phyloP scores from a whole-genome alignment of 352 stramenopile genomes.

The Globisporangium solare region DNA sequence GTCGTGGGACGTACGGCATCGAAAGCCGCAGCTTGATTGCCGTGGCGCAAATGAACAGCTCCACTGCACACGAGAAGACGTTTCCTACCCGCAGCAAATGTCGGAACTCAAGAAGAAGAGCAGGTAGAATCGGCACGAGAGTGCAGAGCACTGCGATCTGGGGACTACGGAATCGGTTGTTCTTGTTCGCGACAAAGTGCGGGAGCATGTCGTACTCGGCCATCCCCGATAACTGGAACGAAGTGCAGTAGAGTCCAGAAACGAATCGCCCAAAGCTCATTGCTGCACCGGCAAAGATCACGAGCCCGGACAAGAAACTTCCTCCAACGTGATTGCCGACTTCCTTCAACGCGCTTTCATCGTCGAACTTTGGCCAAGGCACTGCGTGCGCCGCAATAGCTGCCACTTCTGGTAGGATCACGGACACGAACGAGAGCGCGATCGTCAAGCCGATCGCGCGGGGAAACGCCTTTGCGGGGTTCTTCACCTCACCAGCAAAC shows the following conservation, averaged over 20 bases:
- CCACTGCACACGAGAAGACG: conserved; percentile 57
- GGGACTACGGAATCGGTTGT: conserved; percentile 15
- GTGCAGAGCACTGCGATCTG: conserved; percentile 12
- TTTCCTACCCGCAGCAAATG: conserved; percentile 64
- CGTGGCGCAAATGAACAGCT: conserved; percentile 74
- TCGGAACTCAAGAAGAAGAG: conserved; percentile 25
- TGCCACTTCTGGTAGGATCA: conserved; percentile 78
- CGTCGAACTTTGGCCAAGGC: neutral
- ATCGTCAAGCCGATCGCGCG: conserved; percentile 68
- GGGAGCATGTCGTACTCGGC: conserved; percentile 73
- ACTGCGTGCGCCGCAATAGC: conserved; percentile 31
- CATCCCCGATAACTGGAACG: conserved; percentile 61
- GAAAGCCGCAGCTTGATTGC: conserved; percentile 73
- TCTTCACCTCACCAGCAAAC: conserved; percentile 82
- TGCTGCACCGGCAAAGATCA: neutral
- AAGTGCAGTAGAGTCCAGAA: conserved; percentile 75
- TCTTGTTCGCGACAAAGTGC: conserved; percentile 52
- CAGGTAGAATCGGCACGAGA: conserved; percentile 6
- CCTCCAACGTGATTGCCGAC: conserved; percentile 5
- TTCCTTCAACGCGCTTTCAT: neutral
- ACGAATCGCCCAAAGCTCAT: conserved; percentile 75
- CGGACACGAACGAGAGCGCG: conserved; percentile 50
- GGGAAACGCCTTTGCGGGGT: conserved; percentile 66
- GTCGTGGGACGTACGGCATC: conserved; percentile 34
- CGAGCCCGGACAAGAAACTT: neutral